Base-by-base conservation (phyloP, 441 rosid genomes). In the Capsella rubella region DNA sequence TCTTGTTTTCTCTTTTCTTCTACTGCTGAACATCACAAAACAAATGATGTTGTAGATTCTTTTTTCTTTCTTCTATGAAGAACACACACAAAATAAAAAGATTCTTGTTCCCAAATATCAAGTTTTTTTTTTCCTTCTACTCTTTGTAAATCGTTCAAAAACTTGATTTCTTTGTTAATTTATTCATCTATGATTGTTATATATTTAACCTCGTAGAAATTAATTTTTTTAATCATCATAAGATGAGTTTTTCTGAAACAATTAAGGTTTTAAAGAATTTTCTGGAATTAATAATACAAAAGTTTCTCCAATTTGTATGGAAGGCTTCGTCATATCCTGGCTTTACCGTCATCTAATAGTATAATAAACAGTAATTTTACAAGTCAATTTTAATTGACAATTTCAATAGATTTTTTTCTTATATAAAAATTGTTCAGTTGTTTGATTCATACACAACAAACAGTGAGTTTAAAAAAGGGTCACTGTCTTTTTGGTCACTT, bases 401-500 rank as follows among this genome's bases (percentile, higher is more conserved):
- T 34, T 53, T 69, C 46, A 32, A 37, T 16, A 32, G 42, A 64
- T 64, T 37, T 77, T 3, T 42, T 16, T 35, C 57, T 1, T 21
- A 21, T 34, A 6, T 1, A 6, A 43, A 6, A 43, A 32, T 5
- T 47, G 16, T 69, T 46, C 39, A n/a, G 47, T 50, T 51, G 68
- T 58, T 72, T 60, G 73, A 45, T 67, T 77, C 52, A 39, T 35
- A 65, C 46, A 77, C 61, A 64, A 77, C 62, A 65, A 21, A 59
- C 37, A 77, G 64, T 71, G 69, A 72, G 52, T 56, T 39, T 78
- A 34, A 34, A 53, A 72, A 78, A 49, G 49, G 49, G 77, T 72
- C 81, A 72, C 65, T 78, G 78, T 72, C 74, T 72, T 61, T 78
- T 47, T 72, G 65, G 64, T 78, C 74, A 72, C 71, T 68, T 73